Evolutionary conservation across 192 early-diverging fungal species (phyloP).

Genomic region (Kappamyces sp.): DNA sequence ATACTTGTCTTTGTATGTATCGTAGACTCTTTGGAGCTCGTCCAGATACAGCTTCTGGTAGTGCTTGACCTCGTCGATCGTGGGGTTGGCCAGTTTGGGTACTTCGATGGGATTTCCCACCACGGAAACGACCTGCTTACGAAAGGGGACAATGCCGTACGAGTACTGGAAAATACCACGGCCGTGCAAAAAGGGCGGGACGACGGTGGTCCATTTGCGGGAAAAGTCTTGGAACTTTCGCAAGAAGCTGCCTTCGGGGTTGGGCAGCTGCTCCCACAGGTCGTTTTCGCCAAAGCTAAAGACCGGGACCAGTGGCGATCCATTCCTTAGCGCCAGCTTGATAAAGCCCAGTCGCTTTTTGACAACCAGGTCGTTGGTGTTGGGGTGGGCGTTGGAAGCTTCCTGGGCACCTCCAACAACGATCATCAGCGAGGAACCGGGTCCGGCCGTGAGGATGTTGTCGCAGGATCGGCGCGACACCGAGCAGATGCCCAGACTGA

Average conservation of each 20-base stretch:
- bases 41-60: slow-evolving; percentile 67
- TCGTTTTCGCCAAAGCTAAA: slow-evolving; percentile 94
- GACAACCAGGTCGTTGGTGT: slow-evolving; percentile 60
- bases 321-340: slow-evolving; percentile 75
- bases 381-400: slow-evolving; percentile 48
- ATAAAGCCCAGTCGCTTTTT: slow-evolving; percentile 85
- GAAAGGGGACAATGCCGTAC: slow-evolving; percentile 48
- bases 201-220: slow-evolving; percentile 43
- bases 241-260: slow-evolving; percentile 57
- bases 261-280: slow-evolving; percentile 72
- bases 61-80: slow-evolving; percentile 47
- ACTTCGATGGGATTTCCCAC: slow-evolving; percentile 65
- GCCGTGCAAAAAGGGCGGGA: slow-evolving; percentile 43
- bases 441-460: slow-evolving; percentile 64
- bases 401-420: slow-evolving; percentile 92
- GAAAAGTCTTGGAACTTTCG: slow-evolving; percentile 66
- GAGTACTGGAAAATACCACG: slow-evolving; percentile 83
- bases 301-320: slow-evolving; percentile 78
- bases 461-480: slow-evolving; percentile 73
- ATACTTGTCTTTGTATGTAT: slow-evolving; percentile 68
- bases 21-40: slow-evolving; percentile 53
- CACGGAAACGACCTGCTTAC: slow-evolving; percentile 33
- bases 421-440: slow-evolving; percentile 65
- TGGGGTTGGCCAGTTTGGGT: slow-evolving; percentile 49
- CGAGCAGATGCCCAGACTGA: slow-evolving; percentile 70